Percentiles rank a stretch among this genome's conserved stretches.
Evolutionary conservation across 345 rosid genomes (phyloP).

Genomic region (Linum tenue): DNA sequence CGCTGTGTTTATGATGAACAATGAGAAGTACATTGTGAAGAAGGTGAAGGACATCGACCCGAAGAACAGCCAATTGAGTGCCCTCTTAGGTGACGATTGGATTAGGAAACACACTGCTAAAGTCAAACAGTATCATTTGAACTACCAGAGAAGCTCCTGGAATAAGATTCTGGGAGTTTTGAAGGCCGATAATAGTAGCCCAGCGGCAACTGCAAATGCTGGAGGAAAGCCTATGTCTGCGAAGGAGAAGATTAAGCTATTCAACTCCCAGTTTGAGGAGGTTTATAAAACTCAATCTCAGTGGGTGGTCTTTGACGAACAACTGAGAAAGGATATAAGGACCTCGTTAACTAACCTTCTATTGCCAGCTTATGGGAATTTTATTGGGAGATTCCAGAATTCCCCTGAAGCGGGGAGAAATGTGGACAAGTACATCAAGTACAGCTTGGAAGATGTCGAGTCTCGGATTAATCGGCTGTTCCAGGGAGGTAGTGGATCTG

Average conservation of each 20-base stretch:
- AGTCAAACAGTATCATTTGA: constrained; percentile 43
- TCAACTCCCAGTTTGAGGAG: constrained; percentile 44
- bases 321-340: constrained; percentile 51
- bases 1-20: constrained; percentile 75
- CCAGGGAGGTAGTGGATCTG: constrained; percentile 34
- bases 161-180: constrained; percentile 46
- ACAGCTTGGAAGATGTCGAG: constrained; percentile 46
- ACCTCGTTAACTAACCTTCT: constrained; percentile 34
- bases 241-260: constrained; percentile 54
- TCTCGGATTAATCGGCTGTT: constrained; percentile 45
- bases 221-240: constrained; percentile 30
- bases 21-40: constrained; percentile 70
- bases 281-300: constrained; percentile 44
- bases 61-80: constrained; percentile 40
- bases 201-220: constrained; percentile 26
- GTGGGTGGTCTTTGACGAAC: constrained; percentile 60
- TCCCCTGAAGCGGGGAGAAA: constrained; percentile 49
- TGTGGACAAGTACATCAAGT: constrained; percentile 33
- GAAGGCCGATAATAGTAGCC: constrained; percentile 35
- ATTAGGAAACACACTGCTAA: constrained; percentile 70
- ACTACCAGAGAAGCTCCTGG: constrained; percentile 71
- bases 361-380: constrained; percentile 53
- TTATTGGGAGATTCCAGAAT: constrained; percentile 44
- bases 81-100: constrained; percentile 77
- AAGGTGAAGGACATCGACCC: constrained; percentile 47